Percentiles rank a stretch among this genome's conserved stretches.
Conservation (phyloP, 2,329 filamentous ascomycete genomes). For the Monosporascus sp. region DNA sequence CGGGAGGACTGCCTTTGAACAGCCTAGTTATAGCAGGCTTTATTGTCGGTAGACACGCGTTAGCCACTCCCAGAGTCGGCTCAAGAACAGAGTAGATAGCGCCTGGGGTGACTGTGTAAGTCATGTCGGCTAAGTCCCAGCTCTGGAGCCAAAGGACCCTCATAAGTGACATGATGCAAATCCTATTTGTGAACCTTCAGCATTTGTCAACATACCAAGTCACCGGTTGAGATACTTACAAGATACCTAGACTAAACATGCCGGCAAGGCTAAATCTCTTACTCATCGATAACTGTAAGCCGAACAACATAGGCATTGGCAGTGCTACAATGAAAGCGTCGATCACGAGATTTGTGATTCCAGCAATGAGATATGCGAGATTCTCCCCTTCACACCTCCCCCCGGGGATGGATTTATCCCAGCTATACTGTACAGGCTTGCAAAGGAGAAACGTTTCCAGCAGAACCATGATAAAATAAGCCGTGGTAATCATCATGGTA, state of each 20-base stretch:
- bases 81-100: conserved; percentile 7
- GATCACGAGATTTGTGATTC: conserved; percentile 10
- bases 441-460: conserved; percentile 7
- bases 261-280: conserved; percentile 6
- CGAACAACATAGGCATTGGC: conserved; percentile 10
- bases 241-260: conserved; percentile 12
- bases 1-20: background rate
- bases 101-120: background rate
- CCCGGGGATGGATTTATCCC: conserved; percentile 9
- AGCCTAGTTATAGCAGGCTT: conserved; percentile 3
- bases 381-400: conserved; percentile 2
- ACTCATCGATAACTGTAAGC: conserved; percentile 2
- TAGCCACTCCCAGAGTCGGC: conserved; percentile 9
- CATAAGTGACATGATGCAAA: conserved; percentile 4
- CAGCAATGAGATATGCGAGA: conserved; percentile 2
- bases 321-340: conserved; percentile 8
- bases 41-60: conserved; percentile 10
- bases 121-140: conserved; percentile 5
- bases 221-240: conserved; percentile 6
- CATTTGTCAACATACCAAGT: background rate
- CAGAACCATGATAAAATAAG: conserved; percentile 5
- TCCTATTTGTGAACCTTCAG: background rate
- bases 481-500: conserved; percentile 1
- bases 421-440: conserved; percentile 6
- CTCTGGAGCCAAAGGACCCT: background rate